These are phyloP conservation scores for Pachysolen tannophilus DNA, from an alignment of 805 yeast genomes.

Conservation along the genomic window DNA sequence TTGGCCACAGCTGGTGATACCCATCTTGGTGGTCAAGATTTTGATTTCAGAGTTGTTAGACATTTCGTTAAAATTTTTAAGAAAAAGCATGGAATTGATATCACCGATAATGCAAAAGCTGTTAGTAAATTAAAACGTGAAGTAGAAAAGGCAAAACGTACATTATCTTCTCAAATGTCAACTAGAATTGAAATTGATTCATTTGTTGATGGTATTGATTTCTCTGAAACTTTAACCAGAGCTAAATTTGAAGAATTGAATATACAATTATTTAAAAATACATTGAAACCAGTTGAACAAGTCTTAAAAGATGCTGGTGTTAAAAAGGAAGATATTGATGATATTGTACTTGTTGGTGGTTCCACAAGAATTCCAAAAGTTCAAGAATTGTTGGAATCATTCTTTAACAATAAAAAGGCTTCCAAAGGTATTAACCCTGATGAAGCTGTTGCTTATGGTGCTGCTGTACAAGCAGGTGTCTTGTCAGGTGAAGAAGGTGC, in stretches of 20 bases:
- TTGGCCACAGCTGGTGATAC: slow-evolving; percentile 95
- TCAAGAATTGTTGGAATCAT: slow-evolving; percentile 84
- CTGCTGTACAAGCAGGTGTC: slow-evolving; percentile 99
- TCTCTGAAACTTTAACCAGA: slow-evolving; percentile 90
- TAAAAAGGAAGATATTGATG: slow-evolving; percentile 81
- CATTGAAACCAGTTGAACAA: slow-evolving; percentile 93
- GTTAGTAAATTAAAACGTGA: slow-evolving; percentile 93
- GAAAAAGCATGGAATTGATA: slow-evolving; percentile 86
- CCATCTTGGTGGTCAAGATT: slow-evolving; percentile 97
- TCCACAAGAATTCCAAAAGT: slow-evolving; percentile 99
- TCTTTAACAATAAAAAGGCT: slow-evolving; percentile 90
- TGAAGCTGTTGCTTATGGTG: slow-evolving; percentile 99
- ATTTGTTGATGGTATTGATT: slow-evolving; percentile 89
- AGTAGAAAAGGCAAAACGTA: slow-evolving; percentile 97
- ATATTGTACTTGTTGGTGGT: slow-evolving; percentile 97
- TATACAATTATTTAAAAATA: slow-evolving; percentile 86
- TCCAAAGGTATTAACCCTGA: slow-evolving; percentile 98
- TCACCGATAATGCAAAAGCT: slow-evolving; percentile 75
- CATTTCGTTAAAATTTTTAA: slow-evolving; percentile 83
- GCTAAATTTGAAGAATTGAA: slow-evolving; percentile 97
- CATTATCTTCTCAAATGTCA: slow-evolving; percentile 90
- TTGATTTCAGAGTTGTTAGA: slow-evolving; percentile 81
- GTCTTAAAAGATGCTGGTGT: slow-evolving; percentile 91
- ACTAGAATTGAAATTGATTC: slow-evolving; percentile 96
- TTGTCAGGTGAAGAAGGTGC: slow-evolving; percentile 93